phyloP scores from a whole-genome alignment of 2,329 filamentous ascomycete genomes.

The Talaromyces sp. region DNA sequence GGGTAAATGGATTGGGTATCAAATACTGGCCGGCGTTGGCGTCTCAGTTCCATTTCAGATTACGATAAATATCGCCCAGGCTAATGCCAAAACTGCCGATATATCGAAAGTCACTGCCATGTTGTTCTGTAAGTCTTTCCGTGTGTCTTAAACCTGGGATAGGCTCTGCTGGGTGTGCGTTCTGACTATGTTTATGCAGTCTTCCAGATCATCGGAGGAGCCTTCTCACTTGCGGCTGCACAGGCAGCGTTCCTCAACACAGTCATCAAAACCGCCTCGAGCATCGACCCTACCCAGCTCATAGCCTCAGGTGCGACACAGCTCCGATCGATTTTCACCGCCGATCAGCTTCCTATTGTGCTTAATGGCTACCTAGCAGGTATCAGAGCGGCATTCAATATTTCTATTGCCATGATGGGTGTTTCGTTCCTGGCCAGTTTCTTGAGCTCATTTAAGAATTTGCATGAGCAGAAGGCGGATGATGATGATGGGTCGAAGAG shows the following conservation, averaged over 20 bases:
- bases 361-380: constrained; percentile 12
- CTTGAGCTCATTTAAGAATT: constrained; percentile 9
- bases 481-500: background rate
- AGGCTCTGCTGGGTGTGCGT: too few relatives aligned
- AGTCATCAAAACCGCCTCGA: constrained; percentile 15
- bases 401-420: constrained; percentile 1
- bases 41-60: constrained; percentile 20
- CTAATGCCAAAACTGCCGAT: constrained; percentile 25
- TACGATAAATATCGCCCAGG: constrained; percentile 26
- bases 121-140: constrained; percentile 21
- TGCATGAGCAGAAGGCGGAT: constrained; percentile 10
- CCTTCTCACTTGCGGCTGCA: constrained; percentile 28
- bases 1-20: constrained; percentile 27
- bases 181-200: constrained; percentile 14
- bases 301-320: constrained; percentile 11
- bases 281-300: background rate
- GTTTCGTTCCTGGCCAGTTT: constrained; percentile 2
- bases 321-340: background rate
- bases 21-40: constrained; percentile 23
- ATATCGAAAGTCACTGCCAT: constrained; percentile 28
- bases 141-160: background rate
- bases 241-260: constrained; percentile 20
- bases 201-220: constrained; percentile 31
- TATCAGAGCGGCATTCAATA: background rate
- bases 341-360: constrained; percentile 2